Conservation (phyloP, 805 yeast genomes). For the Yarrowia yakushimensis region DNA sequence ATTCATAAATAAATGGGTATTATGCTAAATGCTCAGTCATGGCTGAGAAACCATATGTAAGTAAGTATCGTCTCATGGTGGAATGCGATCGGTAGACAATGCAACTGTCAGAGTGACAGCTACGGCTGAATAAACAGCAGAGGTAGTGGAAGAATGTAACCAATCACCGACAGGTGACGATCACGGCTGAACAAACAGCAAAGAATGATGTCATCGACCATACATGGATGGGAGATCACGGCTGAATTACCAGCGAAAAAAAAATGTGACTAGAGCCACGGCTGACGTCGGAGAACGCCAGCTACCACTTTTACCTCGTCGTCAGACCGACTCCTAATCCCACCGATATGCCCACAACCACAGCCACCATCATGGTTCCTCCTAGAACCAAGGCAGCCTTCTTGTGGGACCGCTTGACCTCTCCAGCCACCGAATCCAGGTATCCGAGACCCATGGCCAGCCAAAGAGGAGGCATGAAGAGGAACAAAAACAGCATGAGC, state of each 20-base stretch:
- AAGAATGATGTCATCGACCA: neutral
- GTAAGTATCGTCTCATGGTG: neutral
- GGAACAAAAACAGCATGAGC: slow-evolving; percentile 2
- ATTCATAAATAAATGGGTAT: slow-evolving; percentile 8
- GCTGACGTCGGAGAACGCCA: neutral
- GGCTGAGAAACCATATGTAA: neutral
- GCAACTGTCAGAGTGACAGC: neutral
- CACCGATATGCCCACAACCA: slow-evolving; percentile 18
- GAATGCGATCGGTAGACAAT: neutral
- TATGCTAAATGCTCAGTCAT: slow-evolving; percentile 21
- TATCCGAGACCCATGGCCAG: slow-evolving; percentile 40
- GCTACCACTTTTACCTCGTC: slow-evolving; percentile 2
- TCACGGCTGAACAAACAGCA: neutral
- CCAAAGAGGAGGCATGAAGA: slow-evolving; percentile 42
- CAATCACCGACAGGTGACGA: neutral
- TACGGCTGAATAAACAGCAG: neutral
- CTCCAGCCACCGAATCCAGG: slow-evolving; percentile 38
- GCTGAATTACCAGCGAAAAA: neutral
- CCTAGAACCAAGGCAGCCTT: slow-evolving; percentile 38
- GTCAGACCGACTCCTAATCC: slow-evolving; percentile 21
- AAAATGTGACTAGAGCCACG: neutral
- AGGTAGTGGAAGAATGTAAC: neutral
- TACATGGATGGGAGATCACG: neutral
- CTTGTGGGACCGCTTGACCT: slow-evolving; percentile 36
- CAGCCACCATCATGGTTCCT: slow-evolving; percentile 8